Base-by-base conservation (phyloP, 805 yeast species). In the Brettanomyces custersianus region DNA sequence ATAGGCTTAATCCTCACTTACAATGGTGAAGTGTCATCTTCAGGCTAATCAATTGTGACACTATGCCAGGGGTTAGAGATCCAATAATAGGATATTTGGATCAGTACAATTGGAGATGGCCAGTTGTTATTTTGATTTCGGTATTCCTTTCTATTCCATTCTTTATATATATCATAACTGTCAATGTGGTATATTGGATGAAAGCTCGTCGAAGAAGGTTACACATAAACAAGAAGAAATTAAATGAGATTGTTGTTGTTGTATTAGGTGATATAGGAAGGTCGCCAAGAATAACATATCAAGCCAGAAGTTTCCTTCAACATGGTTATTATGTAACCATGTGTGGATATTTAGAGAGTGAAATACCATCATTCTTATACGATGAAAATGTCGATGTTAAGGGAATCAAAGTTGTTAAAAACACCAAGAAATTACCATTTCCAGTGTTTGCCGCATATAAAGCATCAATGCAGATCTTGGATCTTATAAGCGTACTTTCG, bases 181-280 rank as follows among this genome's bases (percentile, higher is more conserved):
- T 17, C 10, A 20, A 20, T 10, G 15, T 30, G 9, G 12, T 24
- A 15, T 30, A 30, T n/a, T 20, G 33, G 33, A 23, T 29, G 13
- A 13, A 24, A 12, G n/a, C 12, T 5, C 19, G 33, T 7, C 15
- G 24, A 24, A 30, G n/a, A 30, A 20, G 33, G n/a, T 13, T 9
- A 19, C 12, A 8, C 13, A 6, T 12, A 5, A n/a, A 13, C 13
- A 17, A 4, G 8, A 19, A 34, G 7, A 57, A 31, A 7, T 45
- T 65, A 40, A 74, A 67, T 42, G 71, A 85, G 35, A 77, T 85
- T 5, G 68, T 82, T 8, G 75, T 92, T 15, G 70, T 85, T 43
- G 98, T 92, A 2, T 62, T 92, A 15, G 98, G 98, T 2, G 97
- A 90, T 52, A 53, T 92, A 36, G 96, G 95, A 11, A 94, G 87